Conservation (phyloP, 169 alveolate species). For the Theileria equi region DNA sequence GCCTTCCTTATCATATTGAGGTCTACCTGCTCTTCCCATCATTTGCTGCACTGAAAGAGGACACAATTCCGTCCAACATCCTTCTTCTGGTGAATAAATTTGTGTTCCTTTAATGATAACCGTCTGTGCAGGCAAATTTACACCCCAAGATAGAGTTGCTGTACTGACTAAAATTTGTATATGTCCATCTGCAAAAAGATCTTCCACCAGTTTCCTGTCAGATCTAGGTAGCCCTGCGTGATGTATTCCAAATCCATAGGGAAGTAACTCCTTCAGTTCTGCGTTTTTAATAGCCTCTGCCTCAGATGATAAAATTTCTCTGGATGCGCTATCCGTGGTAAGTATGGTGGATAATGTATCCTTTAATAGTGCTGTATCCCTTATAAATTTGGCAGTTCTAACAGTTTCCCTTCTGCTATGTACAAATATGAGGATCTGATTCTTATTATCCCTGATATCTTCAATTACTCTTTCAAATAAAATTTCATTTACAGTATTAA, state of each 20-base stretch:
- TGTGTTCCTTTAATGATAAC: slow-evolving; percentile 99
- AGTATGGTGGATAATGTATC: slow-evolving; percentile 84
- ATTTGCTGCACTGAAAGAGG: slow-evolving; percentile 98
- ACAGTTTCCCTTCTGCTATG: slow-evolving; percentile 99
- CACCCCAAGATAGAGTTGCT: slow-evolving; percentile 99
- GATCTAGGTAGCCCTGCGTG: slow-evolving; percentile 98
- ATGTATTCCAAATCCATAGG: slow-evolving; percentile 98
- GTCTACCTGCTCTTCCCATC: slow-evolving; percentile 99
- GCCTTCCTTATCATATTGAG: slow-evolving; percentile 97
- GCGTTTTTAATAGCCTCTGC: slow-evolving; percentile 82
- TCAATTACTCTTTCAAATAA: slow-evolving; percentile 89
- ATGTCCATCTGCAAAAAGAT: slow-evolving; percentile 94
- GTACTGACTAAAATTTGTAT: slow-evolving; percentile 97
- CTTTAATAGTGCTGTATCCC: slow-evolving; percentile 86
- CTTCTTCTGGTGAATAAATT: slow-evolving; percentile 95
- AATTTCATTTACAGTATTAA: slow-evolving; percentile 93
- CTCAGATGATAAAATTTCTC: slow-evolving; percentile 88
- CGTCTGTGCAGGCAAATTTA: slow-evolving; percentile 99
- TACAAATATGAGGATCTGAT: slow-evolving; percentile 96
- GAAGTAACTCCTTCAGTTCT: slow-evolving; percentile 93
- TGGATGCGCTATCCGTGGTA: slow-evolving; percentile 85
- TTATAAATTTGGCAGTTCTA: slow-evolving; percentile 90
- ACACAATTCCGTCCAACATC: slow-evolving; percentile 96
- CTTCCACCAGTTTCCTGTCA: slow-evolving; percentile 97
- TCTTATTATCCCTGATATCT: slow-evolving; percentile 77